Percentiles rank a stretch among this genome's conserved stretches.
These are phyloP conservation scores for Mortierella sp. DNA, from an alignment of 371 early-diverging fungal genomes.

Conservation along the genomic window DNA sequence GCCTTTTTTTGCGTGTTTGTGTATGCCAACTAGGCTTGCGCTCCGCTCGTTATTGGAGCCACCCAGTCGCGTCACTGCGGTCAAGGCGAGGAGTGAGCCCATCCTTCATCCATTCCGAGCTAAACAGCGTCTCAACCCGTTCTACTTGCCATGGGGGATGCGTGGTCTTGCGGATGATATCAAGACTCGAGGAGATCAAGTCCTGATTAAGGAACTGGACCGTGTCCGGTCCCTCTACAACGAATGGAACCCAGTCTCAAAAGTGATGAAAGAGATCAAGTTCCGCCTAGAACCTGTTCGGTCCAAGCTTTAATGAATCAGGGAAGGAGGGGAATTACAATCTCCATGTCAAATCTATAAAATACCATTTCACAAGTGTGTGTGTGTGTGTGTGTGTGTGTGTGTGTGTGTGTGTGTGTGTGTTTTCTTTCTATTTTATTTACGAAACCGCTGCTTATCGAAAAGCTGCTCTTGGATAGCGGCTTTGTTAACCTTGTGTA, in stretches of 20 bases:
- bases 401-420: no score
- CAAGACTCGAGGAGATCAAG: slow-evolving; percentile 62
- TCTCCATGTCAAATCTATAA: not conserved
- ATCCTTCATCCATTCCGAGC: slow-evolving; percentile 60
- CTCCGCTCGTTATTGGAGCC: slow-evolving; percentile 54
- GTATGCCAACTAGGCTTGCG: slow-evolving; percentile 23
- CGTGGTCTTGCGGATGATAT: slow-evolving; percentile 80
- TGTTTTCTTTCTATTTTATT: not conserved
- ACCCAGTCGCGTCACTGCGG: slow-evolving; percentile 33
- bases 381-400: not conserved
- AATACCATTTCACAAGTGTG: not conserved
- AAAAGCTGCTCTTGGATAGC: slow-evolving; percentile 17
- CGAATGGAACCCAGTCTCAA: slow-evolving; percentile 82
- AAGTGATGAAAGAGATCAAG: slow-evolving; percentile 81
- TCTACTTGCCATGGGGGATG: slow-evolving; percentile 92
- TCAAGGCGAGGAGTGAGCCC: slow-evolving; percentile 26
- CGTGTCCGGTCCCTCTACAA: slow-evolving; percentile 71
- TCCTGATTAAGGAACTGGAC: slow-evolving; percentile 67
- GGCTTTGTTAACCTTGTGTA: slow-evolving; percentile 42
- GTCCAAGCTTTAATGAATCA: slow-evolving; percentile 20
- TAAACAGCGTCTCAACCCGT: slow-evolving; percentile 79
- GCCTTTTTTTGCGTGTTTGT: not conserved
- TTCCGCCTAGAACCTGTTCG: slow-evolving; percentile 85
- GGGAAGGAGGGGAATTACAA: not conserved
- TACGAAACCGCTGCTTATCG: not conserved